Evolutionary conservation across 73 alveolate species (phyloP).

Genomic region (Tetrahymena borealis): DNA sequence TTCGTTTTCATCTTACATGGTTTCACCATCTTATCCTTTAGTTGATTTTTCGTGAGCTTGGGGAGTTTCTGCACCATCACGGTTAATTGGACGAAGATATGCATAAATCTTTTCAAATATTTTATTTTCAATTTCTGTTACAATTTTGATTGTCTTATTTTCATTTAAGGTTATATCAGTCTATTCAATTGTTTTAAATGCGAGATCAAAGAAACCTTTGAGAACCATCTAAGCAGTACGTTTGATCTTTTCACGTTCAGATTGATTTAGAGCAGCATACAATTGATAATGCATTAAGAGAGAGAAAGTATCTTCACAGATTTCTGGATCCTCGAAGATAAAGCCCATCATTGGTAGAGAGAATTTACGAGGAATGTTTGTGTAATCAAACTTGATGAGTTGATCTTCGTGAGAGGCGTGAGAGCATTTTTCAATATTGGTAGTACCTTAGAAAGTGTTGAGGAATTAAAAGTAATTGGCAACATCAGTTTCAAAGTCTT

Average conservation of each 20-base stretch:
- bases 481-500: neutral
- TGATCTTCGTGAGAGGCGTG: neutral
- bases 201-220: neutral
- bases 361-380: neutral
- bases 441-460: neutral
- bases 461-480: neutral
- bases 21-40: neutral
- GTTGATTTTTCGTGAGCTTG: neutral
- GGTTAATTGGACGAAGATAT: neutral
- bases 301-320: neutral
- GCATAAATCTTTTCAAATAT: neutral
- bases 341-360: neutral
- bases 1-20: neutral
- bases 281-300: neutral
- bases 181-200: neutral
- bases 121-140: neutral
- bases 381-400: neutral
- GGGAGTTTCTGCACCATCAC: neutral
- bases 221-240: neutral
- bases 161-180: neutral
- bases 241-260: neutral
- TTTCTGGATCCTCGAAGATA: neutral
- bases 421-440: neutral
- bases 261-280: neutral
- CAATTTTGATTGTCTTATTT: neutral